Evolutionary conservation across 305 asterid genomes (phyloP).

Genomic region (Plantago lanceolata): DNA sequence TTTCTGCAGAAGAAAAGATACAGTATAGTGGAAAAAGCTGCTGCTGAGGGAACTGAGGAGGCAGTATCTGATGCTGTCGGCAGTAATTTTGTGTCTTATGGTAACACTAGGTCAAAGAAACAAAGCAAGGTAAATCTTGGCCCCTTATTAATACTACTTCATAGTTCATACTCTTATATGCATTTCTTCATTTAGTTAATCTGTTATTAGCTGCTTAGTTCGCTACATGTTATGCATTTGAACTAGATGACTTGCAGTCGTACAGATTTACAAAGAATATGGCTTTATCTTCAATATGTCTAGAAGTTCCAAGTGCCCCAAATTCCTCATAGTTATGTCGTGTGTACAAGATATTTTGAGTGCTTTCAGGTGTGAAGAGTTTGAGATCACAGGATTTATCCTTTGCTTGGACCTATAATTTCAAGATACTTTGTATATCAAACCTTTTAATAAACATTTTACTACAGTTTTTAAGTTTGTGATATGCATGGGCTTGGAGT

Average conservation of each 20-base stretch:
- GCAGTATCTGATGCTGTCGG: slow-evolving; percentile 96
- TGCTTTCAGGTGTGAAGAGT: no score
- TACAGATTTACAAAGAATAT: background rate
- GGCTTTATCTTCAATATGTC: background rate
- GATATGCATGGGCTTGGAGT: no score
- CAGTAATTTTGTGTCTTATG: slow-evolving; percentile 61
- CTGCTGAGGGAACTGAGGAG: slow-evolving; percentile 99
- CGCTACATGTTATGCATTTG: slow-evolving; percentile 4
- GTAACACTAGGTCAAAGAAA: slow-evolving; percentile 58
- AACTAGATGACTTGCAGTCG: background rate
- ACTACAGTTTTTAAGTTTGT: no score
- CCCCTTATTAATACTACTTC: background rate
- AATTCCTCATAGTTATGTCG: background rate
- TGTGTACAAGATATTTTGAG: no score
- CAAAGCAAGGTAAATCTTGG: slow-evolving; percentile 52
- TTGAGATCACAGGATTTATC: no score
- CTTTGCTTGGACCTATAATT: no score
- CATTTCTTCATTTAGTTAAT: background rate
- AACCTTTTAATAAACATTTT: no score
- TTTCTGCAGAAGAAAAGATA: slow-evolving; percentile 85
- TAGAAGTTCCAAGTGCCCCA: background rate
- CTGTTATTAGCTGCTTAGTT: background rate
- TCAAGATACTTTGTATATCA: no score
- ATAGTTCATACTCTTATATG: slow-evolving; percentile 3
- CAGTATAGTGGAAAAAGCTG: slow-evolving; percentile 76